phyloP scores from a whole-genome alignment of 2,329 filamentous ascomycete species.

The Neonectria faginata region DNA sequence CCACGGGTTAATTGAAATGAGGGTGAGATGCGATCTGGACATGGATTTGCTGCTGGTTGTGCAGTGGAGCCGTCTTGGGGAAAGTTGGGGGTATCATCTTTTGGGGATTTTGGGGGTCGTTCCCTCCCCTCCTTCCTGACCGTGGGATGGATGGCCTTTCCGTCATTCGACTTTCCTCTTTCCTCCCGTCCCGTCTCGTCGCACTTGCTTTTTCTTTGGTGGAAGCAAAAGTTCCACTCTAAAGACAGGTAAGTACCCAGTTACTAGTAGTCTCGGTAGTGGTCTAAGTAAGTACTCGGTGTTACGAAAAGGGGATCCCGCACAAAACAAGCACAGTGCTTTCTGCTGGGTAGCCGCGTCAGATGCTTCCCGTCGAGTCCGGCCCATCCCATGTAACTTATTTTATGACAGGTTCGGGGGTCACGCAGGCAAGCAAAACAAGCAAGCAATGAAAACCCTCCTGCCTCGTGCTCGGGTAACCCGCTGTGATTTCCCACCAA shows the following conservation, averaged over 20 bases:
- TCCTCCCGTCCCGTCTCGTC: neutral
- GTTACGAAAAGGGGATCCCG: no score
- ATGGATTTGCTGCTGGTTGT: neutral
- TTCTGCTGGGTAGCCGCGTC: neutral
- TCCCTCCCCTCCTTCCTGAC: no score
- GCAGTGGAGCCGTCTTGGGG: slow-evolving; percentile 2
- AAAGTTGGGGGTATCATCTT: slow-evolving; percentile 7
- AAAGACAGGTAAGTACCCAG: no score
- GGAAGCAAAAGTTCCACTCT: no score
- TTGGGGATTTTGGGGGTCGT: slow-evolving; percentile 11
- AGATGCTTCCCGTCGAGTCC: no score
- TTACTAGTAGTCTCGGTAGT: no score
- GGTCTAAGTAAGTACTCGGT: no score
- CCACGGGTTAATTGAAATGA: neutral
- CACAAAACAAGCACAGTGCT: no score
- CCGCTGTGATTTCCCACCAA: slow-evolving; percentile 14
- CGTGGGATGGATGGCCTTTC: no score
- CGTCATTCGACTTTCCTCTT: neutral
- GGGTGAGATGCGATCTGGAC: slow-evolving; percentile 8
- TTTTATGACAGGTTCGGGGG: slow-evolving; percentile 8
- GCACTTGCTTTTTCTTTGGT: neutral
- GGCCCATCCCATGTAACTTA: no score
- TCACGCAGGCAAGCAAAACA: neutral
- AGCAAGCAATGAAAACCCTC: neutral
- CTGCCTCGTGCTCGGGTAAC: neutral